Evolutionary conservation across 768 basidiomycete species (phyloP).

Genomic region (Leccinum obscurum): DNA sequence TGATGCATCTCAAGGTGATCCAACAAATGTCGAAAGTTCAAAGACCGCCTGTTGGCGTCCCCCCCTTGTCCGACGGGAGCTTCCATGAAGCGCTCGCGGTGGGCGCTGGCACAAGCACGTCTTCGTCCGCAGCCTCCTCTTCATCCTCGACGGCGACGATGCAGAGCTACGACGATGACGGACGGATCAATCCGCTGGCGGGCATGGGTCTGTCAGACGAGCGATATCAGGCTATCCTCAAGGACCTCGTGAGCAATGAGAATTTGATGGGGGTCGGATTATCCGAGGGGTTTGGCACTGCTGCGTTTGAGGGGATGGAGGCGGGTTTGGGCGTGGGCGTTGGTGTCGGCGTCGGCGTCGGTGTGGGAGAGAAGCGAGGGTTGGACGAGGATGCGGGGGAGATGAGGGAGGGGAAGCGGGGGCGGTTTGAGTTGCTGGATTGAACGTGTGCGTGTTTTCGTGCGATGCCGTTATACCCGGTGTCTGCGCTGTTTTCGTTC

Average conservation of each 20-base stretch:
- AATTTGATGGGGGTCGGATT: slow-evolving; percentile 48
- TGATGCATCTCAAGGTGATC: slow-evolving; percentile 84
- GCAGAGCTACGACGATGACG: slow-evolving; percentile 38
- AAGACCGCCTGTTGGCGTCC: slow-evolving; percentile 60
- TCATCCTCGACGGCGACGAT: slow-evolving; percentile 30
- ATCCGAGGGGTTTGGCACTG: slow-evolving; percentile 21
- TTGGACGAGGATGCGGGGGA: slow-evolving; percentile 40
- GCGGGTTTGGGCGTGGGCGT: slow-evolving; percentile 11
- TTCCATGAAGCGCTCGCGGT: slow-evolving; percentile 58
- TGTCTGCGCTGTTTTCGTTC: neutral
- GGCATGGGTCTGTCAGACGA: slow-evolving; percentile 89
- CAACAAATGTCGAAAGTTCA: slow-evolving; percentile 72
- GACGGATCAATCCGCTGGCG: slow-evolving; percentile 77
- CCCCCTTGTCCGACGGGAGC: slow-evolving; percentile 51
- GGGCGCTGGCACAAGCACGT: slow-evolving; percentile 26
- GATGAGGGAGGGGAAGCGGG: slow-evolving; percentile 51
- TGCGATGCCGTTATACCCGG: neutral
- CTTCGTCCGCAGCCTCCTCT: neutral
- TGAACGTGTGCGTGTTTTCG: slow-evolving; percentile 28
- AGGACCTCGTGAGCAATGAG: slow-evolving; percentile 69
- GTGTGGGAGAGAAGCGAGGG: slow-evolving; percentile 37
- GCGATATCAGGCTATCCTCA: slow-evolving; percentile 79
- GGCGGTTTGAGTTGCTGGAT: slow-evolving; percentile 62
- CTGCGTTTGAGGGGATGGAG: slow-evolving; percentile 18
- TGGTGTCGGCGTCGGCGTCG: slow-evolving; percentile 1